Conservation (phyloP, 2,329 filamentous ascomycete genomes). For the Bertia moriformis region DNA sequence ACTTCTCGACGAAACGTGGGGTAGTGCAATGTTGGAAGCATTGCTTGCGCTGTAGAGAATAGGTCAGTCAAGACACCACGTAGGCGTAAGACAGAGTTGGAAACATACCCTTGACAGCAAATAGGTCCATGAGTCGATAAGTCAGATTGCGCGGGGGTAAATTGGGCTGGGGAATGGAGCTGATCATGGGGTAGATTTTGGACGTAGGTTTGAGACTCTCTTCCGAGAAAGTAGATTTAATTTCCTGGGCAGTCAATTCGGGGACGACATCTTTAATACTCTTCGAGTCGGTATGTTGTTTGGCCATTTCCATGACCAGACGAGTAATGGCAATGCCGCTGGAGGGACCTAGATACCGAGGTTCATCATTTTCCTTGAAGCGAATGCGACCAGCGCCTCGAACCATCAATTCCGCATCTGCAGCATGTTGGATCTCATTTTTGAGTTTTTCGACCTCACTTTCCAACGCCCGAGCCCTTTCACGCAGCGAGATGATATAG, state of each 20-base stretch:
- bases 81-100: background rate
- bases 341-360: slow-evolving; percentile 46
- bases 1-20: slow-evolving; percentile 43
- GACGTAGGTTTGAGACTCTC: slow-evolving; percentile 19
- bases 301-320: slow-evolving; percentile 53
- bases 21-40: slow-evolving; percentile 50
- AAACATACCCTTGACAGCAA: slow-evolving; percentile 38
- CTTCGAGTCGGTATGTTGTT: slow-evolving; percentile 47
- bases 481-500: slow-evolving; percentile 48
- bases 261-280: slow-evolving; percentile 52
- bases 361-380: slow-evolving; percentile 45
- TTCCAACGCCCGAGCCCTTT: slow-evolving; percentile 40
- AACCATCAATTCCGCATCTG: slow-evolving; percentile 44
- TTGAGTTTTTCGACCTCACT: slow-evolving; percentile 38
- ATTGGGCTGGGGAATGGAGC: slow-evolving; percentile 41
- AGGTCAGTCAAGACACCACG: background rate
- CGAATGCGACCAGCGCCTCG: slow-evolving; percentile 42
- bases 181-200: slow-evolving; percentile 50
- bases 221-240: slow-evolving; percentile 41
- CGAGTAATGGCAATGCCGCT: slow-evolving; percentile 52
- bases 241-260: slow-evolving; percentile 38
- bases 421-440: slow-evolving; percentile 32
- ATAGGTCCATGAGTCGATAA: slow-evolving; percentile 41
- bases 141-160: slow-evolving; percentile 38
- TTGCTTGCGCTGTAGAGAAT: slow-evolving; percentile 36